Evolutionary conservation across 2,329 filamentous ascomycete species (phyloP), one percentile per base, ranked within the genome.

Genomic region (Pseudofabraea citricarpa): DNA sequence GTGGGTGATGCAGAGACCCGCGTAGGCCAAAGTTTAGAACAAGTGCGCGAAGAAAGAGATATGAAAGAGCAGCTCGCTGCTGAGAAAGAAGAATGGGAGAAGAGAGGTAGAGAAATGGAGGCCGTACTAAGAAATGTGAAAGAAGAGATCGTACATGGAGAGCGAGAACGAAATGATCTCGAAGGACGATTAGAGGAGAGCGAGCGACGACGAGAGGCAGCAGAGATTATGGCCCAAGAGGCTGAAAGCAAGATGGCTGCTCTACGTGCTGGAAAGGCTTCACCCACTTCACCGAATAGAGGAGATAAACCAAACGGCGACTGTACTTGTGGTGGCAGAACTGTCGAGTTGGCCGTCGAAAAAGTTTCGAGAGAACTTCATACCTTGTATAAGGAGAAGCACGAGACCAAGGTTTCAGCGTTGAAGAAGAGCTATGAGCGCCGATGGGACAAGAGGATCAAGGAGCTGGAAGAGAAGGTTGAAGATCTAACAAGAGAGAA

Each of bases 281-380:
- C 54, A 9, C 43, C 60, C 16, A 64, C 43, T 63, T 68, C 37
- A 63, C 73, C 51, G 43, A 48, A 9, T 49, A 43, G 36, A 33
- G 47, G 48, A 2, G 42, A 68, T n/a, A 69, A 67, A 50, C 58
- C 55, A 36, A 42, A 53, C 13, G 55, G 50, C 3, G 57, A 58
- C 31, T 56, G 56, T 36, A 43, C 36, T 22, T 58, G 54, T 35
- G 53, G 54, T 56, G 43, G 63, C 41, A 56, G 69, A 53, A 89
- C 95, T 51, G 85, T 95, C 39, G 90, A 96, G 59, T 74, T 87
- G 35, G 85, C 86, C 2, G 85, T 91, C 18, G 89, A 95, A 65
- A 89, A 90, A 53, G 90, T 97, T 31, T 90, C 91, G n/a, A 79
- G 89, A 22, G 93, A 98, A 61, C 75, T 98, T 31, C 93, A 98